A percentile compares a stretch with the other conserved stretches of the same genome.
These are phyloP conservation scores for Fraxinus sp. DNA, from an alignment of 305 asterid genomes.

Conservation along the genomic window DNA sequence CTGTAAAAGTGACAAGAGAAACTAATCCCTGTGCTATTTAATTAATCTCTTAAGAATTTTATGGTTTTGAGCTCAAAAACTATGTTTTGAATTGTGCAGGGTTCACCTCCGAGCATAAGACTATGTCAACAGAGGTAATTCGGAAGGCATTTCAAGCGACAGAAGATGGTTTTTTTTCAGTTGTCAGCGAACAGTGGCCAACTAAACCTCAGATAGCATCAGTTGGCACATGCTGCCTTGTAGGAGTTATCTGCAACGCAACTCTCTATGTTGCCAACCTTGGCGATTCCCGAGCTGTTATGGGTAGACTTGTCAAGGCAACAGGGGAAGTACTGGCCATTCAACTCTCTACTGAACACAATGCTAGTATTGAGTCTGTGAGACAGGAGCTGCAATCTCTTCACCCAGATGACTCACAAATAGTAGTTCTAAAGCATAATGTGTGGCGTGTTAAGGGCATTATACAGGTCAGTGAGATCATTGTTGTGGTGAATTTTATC, in stretches of 20 bases:
- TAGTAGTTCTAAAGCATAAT: slow-evolving; percentile 52
- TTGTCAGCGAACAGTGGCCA: slow-evolving; percentile 45
- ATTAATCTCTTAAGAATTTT: not conserved
- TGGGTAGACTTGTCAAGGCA: slow-evolving; percentile 53
- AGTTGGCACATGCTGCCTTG: slow-evolving; percentile 55
- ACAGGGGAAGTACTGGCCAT: slow-evolving; percentile 50
- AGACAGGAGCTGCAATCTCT: slow-evolving; percentile 47
- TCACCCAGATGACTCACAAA: slow-evolving; percentile 48
- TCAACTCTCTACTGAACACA: slow-evolving; percentile 53
- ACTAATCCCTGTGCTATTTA: not conserved
- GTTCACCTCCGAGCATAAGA: slow-evolving; percentile 46
- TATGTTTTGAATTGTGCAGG: slow-evolving; percentile 25
- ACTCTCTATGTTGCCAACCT: slow-evolving; percentile 47
- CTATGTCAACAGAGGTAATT: slow-evolving; percentile 47
- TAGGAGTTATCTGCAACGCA: slow-evolving; percentile 48
- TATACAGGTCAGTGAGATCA: slow-evolving; percentile 38
- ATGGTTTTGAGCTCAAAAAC: slow-evolving; percentile 10
- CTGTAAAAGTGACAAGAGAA: not conserved
- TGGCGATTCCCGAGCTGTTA: slow-evolving; percentile 55
- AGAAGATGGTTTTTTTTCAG: slow-evolving; percentile 49
- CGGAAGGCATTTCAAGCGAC: slow-evolving; percentile 55
- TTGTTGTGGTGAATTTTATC: not conserved
- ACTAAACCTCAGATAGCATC: slow-evolving; percentile 51
- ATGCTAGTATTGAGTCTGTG: slow-evolving; percentile 49
- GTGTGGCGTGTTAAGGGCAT: slow-evolving; percentile 60